phyloP scores from a whole-genome alignment of 139 green algal genomes.

The Ettlia oleoabundans region DNA sequence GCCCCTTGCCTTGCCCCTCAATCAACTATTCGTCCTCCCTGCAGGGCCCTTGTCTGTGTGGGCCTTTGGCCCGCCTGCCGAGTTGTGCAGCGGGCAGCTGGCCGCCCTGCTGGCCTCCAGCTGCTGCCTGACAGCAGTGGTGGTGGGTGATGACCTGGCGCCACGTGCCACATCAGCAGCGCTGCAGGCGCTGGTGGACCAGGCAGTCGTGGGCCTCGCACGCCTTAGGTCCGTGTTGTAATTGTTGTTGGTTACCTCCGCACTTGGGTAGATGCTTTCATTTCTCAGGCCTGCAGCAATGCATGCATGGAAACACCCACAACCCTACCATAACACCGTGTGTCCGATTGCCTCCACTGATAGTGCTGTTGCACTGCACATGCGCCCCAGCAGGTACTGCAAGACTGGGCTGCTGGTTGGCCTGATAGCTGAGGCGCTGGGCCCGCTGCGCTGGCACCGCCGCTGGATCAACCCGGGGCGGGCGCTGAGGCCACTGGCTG shows the following conservation, averaged over 20 bases:
- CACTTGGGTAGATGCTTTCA: no score
- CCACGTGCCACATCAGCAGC: constrained; percentile 1
- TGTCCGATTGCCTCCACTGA: no score
- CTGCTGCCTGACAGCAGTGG: constrained; percentile 2
- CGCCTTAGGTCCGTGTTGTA: constrained; percentile 9
- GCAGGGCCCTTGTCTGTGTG: constrained; percentile 7
- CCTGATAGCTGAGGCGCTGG: not conserved
- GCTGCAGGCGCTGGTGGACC: not conserved
- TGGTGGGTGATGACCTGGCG: not conserved
- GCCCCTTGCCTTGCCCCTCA: not conserved
- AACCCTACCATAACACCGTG: no score
- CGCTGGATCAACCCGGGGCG: constrained; percentile 10
- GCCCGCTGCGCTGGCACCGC: not conserved
- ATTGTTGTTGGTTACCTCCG: no score
- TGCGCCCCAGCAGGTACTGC: constrained; percentile 5
- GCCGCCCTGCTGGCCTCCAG: not conserved
- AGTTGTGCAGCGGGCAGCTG: constrained; percentile 22
- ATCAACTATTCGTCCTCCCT: not conserved
- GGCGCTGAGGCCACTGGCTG: constrained; percentile 3
- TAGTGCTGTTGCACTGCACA: no score
- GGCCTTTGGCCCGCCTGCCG: constrained; percentile 2
- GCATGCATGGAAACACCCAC: no score
- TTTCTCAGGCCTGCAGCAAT: not conserved
- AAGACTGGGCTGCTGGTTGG: constrained; percentile 7
- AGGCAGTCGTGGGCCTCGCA: constrained; percentile 19